Base-by-base conservation (phyloP, 768 basidiomycete genomes). In the Xerocomellus dryophilus region DNA sequence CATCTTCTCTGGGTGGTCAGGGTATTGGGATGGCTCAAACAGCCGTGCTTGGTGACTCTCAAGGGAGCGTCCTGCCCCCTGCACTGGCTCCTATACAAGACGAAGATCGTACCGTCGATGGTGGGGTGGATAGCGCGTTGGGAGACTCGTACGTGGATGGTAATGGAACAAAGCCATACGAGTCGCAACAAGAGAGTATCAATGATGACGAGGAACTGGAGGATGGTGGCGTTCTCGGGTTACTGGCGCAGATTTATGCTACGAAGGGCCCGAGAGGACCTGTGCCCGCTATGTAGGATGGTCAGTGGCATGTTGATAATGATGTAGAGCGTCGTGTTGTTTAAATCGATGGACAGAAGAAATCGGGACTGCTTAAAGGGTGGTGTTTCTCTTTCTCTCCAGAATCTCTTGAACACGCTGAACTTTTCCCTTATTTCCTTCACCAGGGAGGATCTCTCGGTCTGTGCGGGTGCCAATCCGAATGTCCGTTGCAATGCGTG, bases 381-480 rank as follows among this genome's bases (percentile, higher is more conserved):
- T 7, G 36, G 7, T 36, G 29, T 39, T 20, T 35, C 14, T 50
- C 38, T 70, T 65, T 60, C 69, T 75, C 8, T 77, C 75, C 23
- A 98, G 70, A 39, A 97, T 90, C 43, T 86, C 86, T 60, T 89
- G 78, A 8, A 98, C 93, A 25, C 93, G 81, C 47, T 77, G 76
- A 15, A 97, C 81, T 67, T 98, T 98, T 49, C 73, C 75, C 20
- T 83, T 83, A 60, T 97, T 97, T 7, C 87, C 93, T 41, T 81
- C 75, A 6, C 86, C 88, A 1, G 78, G 76, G 5, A 72, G 70
- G 17, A 86, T 78, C 36, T 79, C 74, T 55, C 85, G 81, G 70
- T 95, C 84, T 21, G 81, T 78, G 43, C 95, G 84, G 1, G 96
- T 98, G 40, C 96, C 96, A 49, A 98, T 95, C 25, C 96, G 86